phyloP scores from a whole-genome alignment of 768 basidiomycete species.

The Hericium erinaceus region DNA sequence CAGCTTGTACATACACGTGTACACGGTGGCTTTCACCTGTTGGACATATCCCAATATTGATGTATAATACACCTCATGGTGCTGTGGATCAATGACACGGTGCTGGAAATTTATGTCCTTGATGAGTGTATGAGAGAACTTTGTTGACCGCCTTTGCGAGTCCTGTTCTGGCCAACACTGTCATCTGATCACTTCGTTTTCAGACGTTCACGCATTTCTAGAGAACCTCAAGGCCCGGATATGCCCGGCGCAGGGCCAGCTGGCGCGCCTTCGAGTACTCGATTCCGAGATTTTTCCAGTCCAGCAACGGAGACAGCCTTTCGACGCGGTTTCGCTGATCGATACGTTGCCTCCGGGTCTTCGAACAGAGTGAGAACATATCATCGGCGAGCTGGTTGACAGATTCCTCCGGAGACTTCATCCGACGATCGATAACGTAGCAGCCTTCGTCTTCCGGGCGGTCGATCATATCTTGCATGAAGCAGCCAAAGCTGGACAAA shows the following conservation, averaged over 20 bases:
- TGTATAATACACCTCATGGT: no score
- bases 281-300: conserved; percentile 96
- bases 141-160: no score
- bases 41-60: no score
- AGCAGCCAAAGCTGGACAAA: conserved; percentile 94
- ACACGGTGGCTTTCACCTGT: no score
- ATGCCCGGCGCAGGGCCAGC: conserved; percentile 83
- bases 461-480: conserved; percentile 98
- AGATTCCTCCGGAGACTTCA: conserved; percentile 84
- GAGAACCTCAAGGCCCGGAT: conserved; percentile 98
- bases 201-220: conserved; percentile 94
- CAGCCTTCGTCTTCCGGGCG: conserved; percentile 90
- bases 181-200: conserved; percentile 1
- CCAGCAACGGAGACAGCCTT: conserved; percentile 82
- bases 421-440: conserved; percentile 92
- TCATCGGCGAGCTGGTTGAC: conserved; percentile 72
- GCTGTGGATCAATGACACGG: no score
- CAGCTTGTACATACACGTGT: no score
- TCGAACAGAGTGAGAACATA: conserved; percentile 68
- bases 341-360: conserved; percentile 90
- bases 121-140: no score
- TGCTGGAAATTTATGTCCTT: no score
- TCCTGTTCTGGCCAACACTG: neutral
- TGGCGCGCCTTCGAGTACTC: conserved; percentile 96
- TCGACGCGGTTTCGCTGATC: conserved; percentile 99